A percentile compares a stretch with the other conserved stretches of the same genome.
Conservation (phyloP, 2,329 filamentous ascomycete species). For the Penicillium sp. region DNA sequence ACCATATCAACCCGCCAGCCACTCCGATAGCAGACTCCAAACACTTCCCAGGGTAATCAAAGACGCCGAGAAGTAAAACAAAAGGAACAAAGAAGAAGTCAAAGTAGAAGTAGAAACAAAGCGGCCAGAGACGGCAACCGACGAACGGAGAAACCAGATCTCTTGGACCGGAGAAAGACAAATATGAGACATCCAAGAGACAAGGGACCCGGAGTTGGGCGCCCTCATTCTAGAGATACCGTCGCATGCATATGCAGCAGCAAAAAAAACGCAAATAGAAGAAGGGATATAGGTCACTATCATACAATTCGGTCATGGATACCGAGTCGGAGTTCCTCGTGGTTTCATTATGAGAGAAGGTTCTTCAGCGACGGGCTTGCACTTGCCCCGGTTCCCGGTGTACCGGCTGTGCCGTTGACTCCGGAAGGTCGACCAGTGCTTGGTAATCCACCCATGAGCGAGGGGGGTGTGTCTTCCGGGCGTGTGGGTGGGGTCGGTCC, state of each 20-base stretch:
- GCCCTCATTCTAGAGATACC: constrained; percentile 7
- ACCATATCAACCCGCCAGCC: constrained; percentile 9
- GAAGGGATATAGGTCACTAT: constrained; percentile 16
- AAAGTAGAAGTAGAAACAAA: constrained; percentile 1
- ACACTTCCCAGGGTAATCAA: constrained; percentile 18
- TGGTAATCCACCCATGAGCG: constrained; percentile 25
- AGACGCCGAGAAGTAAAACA: constrained; percentile 16
- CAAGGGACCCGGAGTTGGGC: not conserved
- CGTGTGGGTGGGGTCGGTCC: constrained; percentile 34
- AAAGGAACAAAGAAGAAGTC: constrained; percentile 10
- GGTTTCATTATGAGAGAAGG: constrained; percentile 60
- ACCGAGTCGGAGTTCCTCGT: not conserved
- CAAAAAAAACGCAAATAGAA: constrained; percentile 16
- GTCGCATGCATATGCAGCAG: constrained; percentile 15
- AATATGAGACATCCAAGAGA: constrained; percentile 2
- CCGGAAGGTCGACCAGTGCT: constrained; percentile 30
- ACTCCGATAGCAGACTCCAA: constrained; percentile 10
- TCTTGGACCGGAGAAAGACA: not conserved
- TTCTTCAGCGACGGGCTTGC: constrained; percentile 76
- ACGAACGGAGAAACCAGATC: not conserved
- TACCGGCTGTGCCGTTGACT: constrained; percentile 31
- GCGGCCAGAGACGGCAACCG: not conserved
- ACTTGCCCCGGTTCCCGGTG: constrained; percentile 62
- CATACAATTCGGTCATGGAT: constrained; percentile 15
- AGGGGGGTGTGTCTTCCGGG: constrained; percentile 32